A percentile compares a stretch with the other conserved stretches of the same genome.
phyloP scores from a whole-genome alignment of 805 yeast genomes.

The Kuraishia hungarica region DNA sequence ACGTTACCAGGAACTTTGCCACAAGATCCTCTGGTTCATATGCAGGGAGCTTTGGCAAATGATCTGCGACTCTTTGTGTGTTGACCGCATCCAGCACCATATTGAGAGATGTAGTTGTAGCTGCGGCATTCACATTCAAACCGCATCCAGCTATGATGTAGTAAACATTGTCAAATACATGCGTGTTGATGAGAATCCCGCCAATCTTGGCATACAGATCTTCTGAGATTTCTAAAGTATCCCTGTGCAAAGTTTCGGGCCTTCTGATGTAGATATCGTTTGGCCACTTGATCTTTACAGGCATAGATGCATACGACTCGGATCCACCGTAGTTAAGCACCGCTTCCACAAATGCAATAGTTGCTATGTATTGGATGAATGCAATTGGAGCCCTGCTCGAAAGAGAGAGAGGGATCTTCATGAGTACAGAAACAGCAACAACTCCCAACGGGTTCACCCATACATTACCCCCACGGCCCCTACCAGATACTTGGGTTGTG shows the following conservation, averaged over 20 bases:
- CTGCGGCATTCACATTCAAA: slow-evolving; percentile 70
- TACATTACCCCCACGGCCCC: slow-evolving; percentile 90
- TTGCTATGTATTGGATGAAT: slow-evolving; percentile 77
- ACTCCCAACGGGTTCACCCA: slow-evolving; percentile 97
- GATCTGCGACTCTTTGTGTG: slow-evolving; percentile 31
- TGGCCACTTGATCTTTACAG: slow-evolving; percentile 91
- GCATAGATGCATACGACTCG: slow-evolving; percentile 63
- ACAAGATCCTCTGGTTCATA: slow-evolving; percentile 38
- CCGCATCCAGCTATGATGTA: slow-evolving; percentile 81
- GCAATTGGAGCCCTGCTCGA: slow-evolving; percentile 49
- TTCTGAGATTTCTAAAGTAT: slow-evolving; percentile 39
- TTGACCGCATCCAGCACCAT: slow-evolving; percentile 58
- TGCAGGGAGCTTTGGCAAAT: slow-evolving; percentile 19
- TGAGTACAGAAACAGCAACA: slow-evolving; percentile 67
- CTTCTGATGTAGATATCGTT: slow-evolving; percentile 77
- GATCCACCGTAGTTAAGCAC: slow-evolving; percentile 42
- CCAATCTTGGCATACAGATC: slow-evolving; percentile 69
- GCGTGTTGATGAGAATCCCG: slow-evolving; percentile 81
- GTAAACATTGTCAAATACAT: slow-evolving; percentile 49
- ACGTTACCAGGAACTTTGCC: slow-evolving; percentile 59
- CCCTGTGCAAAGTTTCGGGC: slow-evolving; percentile 43
- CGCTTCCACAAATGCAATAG: slow-evolving; percentile 78
- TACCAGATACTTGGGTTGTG: slow-evolving; percentile 79
- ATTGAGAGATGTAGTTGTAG: slow-evolving; percentile 89
- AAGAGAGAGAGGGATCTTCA: slow-evolving; percentile 44